phyloP scores from a whole-genome alignment of 768 basidiomycete species.

The Cystofilobasidium macerans region DNA sequence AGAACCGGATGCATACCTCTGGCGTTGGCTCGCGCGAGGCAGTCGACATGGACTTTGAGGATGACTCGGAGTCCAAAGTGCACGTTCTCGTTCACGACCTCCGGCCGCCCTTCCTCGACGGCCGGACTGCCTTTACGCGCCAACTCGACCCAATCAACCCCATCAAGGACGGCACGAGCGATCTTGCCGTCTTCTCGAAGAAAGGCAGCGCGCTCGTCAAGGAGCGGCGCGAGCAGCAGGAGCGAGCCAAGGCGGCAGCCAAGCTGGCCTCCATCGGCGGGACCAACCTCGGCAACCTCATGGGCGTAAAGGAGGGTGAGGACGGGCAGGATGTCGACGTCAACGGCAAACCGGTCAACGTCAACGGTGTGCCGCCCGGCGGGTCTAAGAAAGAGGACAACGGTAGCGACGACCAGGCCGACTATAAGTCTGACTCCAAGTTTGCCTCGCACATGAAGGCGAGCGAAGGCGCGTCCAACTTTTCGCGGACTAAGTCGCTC shows the following conservation, averaged over 20 bases:
- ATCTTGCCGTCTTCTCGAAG: constrained; percentile 90
- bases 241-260: constrained; percentile 84
- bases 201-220: constrained; percentile 91
- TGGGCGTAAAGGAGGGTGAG: constrained; percentile 92
- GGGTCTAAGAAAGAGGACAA: constrained; percentile 28
- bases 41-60: constrained; percentile 89
- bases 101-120: constrained; percentile 95
- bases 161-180: constrained; percentile 80
- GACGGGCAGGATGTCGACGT: constrained; percentile 70
- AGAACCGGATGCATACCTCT: constrained; percentile 91
- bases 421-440: constrained; percentile 87
- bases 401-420: constrained; percentile 40
- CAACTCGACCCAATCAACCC: constrained; percentile 97
- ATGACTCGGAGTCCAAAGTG: constrained; percentile 77
- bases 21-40: constrained; percentile 79
- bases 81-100: constrained; percentile 96
- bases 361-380: not conserved
- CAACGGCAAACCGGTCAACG: constrained; percentile 26
- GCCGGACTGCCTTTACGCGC: constrained; percentile 87
- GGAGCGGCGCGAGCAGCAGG: constrained; percentile 92
- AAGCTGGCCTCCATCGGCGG: constrained; percentile 87
- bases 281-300: constrained; percentile 88
- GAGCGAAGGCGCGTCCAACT: constrained; percentile 58
- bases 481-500: constrained; percentile 67
- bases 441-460: constrained; percentile 89